Percentiles rank a stretch among this genome's conserved stretches.
Conservation (phyloP, 225 moss, liverwort and hornwort genomes). For the Thuidium tamariscinum region DNA sequence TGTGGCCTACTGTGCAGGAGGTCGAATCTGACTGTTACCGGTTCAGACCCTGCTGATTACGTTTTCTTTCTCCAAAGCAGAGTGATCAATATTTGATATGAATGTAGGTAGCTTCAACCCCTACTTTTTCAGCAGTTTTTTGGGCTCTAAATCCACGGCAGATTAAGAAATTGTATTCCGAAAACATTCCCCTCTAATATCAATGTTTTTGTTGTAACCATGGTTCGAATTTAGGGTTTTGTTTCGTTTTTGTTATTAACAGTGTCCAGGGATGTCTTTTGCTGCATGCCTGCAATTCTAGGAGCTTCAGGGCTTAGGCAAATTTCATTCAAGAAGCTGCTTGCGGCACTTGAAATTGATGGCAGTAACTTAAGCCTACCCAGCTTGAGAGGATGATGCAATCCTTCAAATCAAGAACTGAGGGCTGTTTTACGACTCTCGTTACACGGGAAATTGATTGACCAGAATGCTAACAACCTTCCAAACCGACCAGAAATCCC, state of each 20-base stretch:
- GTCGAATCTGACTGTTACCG: neutral
- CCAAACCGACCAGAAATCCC: neutral
- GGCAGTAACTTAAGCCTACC: too few species aligned
- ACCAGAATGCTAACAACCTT: neutral
- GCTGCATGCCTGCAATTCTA: neutral
- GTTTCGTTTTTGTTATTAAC: neutral
- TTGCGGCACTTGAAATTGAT: neutral
- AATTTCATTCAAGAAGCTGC: neutral
- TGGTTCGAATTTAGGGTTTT: neutral
- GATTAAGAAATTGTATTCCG: neutral
- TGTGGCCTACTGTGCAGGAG: neutral
- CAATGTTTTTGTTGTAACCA: neutral
- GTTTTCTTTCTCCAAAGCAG: neutral
- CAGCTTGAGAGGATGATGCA: too few species aligned
- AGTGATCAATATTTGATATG: neutral
- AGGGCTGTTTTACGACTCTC: neutral
- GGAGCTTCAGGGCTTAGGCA: neutral
- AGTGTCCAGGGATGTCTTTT: neutral
- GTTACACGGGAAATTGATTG: neutral
- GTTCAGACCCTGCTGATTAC: neutral
- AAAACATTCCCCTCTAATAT: neutral
- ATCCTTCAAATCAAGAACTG: neutral
- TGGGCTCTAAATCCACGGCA: neutral
- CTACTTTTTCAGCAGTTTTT: neutral
- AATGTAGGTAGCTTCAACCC: neutral